Evolutionary conservation across 2,329 filamentous ascomycete species (phyloP).

Genomic region (Acarospora socialis): DNA sequence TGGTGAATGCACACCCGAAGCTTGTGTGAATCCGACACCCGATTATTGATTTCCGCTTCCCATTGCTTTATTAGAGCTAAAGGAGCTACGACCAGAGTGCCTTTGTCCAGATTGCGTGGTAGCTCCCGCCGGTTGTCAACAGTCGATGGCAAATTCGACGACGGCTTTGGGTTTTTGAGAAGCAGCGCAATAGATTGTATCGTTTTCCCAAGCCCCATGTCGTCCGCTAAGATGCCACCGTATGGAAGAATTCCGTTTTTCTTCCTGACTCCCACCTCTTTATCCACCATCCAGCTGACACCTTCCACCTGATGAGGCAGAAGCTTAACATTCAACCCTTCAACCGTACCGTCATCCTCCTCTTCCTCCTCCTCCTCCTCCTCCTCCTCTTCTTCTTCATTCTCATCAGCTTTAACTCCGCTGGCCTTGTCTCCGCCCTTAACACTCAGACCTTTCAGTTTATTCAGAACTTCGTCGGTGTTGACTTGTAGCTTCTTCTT

Average conservation of each 20-base stretch:
- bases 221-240: slow-evolving; percentile 88
- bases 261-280: slow-evolving; percentile 76
- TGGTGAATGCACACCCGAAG: slow-evolving; percentile 84
- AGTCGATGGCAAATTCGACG: slow-evolving; percentile 27
- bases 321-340: slow-evolving; percentile 74
- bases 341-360: slow-evolving; percentile 49
- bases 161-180: slow-evolving; percentile 52
- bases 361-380: slow-evolving; percentile 37
- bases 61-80: slow-evolving; percentile 92
- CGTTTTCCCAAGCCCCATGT: slow-evolving; percentile 69
- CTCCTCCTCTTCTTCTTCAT: slow-evolving; percentile 21
- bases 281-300: slow-evolving; percentile 86
- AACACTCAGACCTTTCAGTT: slow-evolving; percentile 29
- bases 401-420: slow-evolving; percentile 17
- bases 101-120: slow-evolving; percentile 55
- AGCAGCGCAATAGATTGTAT: slow-evolving; percentile 85
- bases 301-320: slow-evolving; percentile 91
- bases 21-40: slow-evolving; percentile 53
- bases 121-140: slow-evolving; percentile 45
- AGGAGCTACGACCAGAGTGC: slow-evolving; percentile 83
- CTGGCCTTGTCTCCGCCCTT: slow-evolving; percentile 19
- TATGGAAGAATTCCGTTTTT: slow-evolving; percentile 66
- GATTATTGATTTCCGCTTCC: slow-evolving; percentile 83
- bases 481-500: slow-evolving; percentile 27
- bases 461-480: slow-evolving; percentile 29